Evolutionary conservation across 768 basidiomycete species (phyloP).

Genomic region (Lyophyllum shimeji): DNA sequence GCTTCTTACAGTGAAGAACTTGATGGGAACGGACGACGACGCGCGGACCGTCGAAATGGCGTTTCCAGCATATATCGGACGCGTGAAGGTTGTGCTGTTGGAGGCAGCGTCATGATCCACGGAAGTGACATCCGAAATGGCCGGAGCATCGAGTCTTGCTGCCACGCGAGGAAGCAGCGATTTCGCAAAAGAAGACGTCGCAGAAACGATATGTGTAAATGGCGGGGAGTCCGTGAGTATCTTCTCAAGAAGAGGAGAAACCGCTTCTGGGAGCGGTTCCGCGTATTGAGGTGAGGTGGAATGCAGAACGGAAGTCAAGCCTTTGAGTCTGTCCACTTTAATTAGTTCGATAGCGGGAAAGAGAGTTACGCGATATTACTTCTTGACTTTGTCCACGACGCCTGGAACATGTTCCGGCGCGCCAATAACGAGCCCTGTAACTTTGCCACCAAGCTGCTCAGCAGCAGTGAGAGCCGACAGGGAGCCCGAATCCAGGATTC

Average conservation of each 20-base stretch:
- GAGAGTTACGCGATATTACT: conserved; percentile 40
- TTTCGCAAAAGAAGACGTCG: conserved; percentile 91
- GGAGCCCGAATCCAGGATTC: conserved; percentile 79
- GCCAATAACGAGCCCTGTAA: conserved; percentile 79
- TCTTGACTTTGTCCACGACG: conserved; percentile 77
- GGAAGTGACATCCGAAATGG: conserved; percentile 88
- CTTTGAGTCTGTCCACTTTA: conserved; percentile 52
- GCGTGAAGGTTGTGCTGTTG: conserved; percentile 81
- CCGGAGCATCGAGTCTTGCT: conserved; percentile 84
- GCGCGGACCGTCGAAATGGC: conserved; percentile 92
- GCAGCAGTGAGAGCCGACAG: conserved; percentile 94
- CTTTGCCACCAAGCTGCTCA: conserved; percentile 77
- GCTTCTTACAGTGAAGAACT: conserved; percentile 92
- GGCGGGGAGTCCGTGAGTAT: conserved; percentile 59
- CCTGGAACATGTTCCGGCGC: conserved; percentile 61
- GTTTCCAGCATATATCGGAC: conserved; percentile 97
- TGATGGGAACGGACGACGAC: conserved; percentile 72
- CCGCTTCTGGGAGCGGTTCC: conserved; percentile 67
- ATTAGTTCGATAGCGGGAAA: conserved; percentile 9
- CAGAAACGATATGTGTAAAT: conserved; percentile 90
- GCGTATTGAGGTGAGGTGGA: conserved; percentile 70
- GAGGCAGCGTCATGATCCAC: conserved; percentile 70
- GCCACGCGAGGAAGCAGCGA: conserved; percentile 92
- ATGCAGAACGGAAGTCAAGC: conserved; percentile 66
- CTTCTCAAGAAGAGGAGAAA: conserved; percentile 82